Base-by-base conservation (phyloP, 176 grass and related monocot species). In the Bothriochloa decipiens region DNA sequence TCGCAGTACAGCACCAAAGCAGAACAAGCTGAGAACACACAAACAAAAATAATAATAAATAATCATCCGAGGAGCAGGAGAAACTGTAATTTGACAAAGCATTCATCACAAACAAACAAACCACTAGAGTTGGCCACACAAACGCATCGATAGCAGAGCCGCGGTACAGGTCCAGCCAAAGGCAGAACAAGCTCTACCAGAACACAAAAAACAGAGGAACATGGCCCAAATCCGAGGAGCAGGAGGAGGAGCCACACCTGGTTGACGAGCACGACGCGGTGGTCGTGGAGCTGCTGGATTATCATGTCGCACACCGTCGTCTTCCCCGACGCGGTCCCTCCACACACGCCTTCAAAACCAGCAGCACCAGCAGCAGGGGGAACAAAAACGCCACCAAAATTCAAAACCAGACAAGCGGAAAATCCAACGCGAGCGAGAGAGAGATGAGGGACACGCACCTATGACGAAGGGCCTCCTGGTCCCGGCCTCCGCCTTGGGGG, bases 221-320 rank as follows among this genome's bases (percentile, higher is more conserved):
- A 68, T 28, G 57, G 57, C 4, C 11, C 58, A 26, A 26, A 62
- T 13, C 11, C 0, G 42, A 62, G 4, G 52, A 68, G 74, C 20
- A 81, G 26, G 3, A 4, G 65, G 68, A 60, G 52, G 16, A 33
- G 20, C 25, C 61, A 14, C 75, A 86, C 95, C 95, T 92, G 95
- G 53, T 80, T 97, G 45, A 97, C 88, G 64, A 97, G 92, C 36
- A 92, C 85, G 79, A 92, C 89, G 35, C 90, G 90, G 74, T 91
- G 92, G 80, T 91, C 92, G 35, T 87, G 89, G 67, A 94, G 87
- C 84, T 91, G 89, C 64, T 89, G 84, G n/a, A 89, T 91, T 35
- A 94, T 94, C 86, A 91, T 91, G 65, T 94, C 87, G 72, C 92
- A 94, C n/a, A 94, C 92, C 26, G 92, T 89, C 18, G 86, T 94